These are phyloP conservation scores for Chlamydomonas sp. DNA, from an alignment of 139 green algal species.

Conservation along the genomic window DNA sequence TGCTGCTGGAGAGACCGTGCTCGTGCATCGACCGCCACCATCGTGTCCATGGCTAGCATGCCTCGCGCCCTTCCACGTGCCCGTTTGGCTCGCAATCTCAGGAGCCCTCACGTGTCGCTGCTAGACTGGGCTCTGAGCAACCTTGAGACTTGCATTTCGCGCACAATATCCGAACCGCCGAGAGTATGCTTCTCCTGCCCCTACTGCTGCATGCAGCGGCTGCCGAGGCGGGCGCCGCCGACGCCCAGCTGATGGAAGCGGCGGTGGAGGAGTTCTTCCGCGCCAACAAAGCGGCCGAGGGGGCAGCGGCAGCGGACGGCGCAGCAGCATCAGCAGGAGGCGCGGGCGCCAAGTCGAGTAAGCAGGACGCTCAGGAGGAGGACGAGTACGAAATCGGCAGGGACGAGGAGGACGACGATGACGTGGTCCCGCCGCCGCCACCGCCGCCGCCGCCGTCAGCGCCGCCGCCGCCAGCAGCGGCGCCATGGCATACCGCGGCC, in stretches of 20 bases:
- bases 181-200: too few relatives aligned
- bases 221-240: not conserved
- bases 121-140: too few relatives aligned
- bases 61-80: too few relatives aligned
- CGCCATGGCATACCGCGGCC: not conserved
- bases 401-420: slow-evolving; percentile 33
- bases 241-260: slow-evolving; percentile 7
- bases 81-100: too few relatives aligned
- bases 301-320: not conserved
- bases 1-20: too few relatives aligned
- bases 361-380: not conserved
- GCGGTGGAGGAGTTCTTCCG: slow-evolving; percentile 31
- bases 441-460: slow-evolving; percentile 15
- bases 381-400: slow-evolving; percentile 34
- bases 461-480: not conserved
- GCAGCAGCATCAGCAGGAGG: not conserved
- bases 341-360: not conserved
- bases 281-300: not conserved
- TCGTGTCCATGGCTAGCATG: too few relatives aligned
- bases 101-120: too few relatives aligned
- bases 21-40: too few relatives aligned
- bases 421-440: slow-evolving; percentile 24
- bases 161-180: too few relatives aligned
- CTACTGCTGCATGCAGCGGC: not conserved
- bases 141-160: too few relatives aligned